Evolutionary conservation across 306 rosid genomes (phyloP), one percentile per base, ranked within the genome.

Genomic region (Vigna trinervia): DNA sequence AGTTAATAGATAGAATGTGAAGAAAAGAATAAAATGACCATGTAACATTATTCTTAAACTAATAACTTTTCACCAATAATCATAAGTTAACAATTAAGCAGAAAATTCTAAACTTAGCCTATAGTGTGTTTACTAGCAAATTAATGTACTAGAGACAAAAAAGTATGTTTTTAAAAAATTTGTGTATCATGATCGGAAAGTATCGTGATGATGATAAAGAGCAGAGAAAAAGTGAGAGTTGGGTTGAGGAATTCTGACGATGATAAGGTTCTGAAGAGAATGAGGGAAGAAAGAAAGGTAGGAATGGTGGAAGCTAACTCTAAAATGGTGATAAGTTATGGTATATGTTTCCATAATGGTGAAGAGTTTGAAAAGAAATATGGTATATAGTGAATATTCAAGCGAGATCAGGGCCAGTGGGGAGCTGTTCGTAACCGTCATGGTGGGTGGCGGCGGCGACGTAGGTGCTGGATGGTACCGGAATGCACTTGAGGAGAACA

Each of bases 381-480:
- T 26, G 28, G 28, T 26, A 26, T 39, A 39, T 39, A 50, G 14
- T 15, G 54, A 62, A 53, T 63, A 6, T 69, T 82, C 77, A 94
- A 46, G 88, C 98, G 45, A 75, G 61, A 13, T 90, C 96, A 13
- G 97, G 96, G 26, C 97, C 98, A 74, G 57, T 84, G 4, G 93
- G 93, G 12, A 94, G 93, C n/a, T 82, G 81, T 75, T 89, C 90
- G 34, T 89, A 86, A 32, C 92, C 90, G 73, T 88, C 87, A 45
- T 84, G 92, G 17, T 64, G 82, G 0, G 60, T 9, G 20, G 66
- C 12, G 5, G 39, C 10, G 41, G 66, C 12, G 5, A 45, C 10
- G 41, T 70, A 73, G 39, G 45, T 34, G 12, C 61, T 65, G 2
- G 32, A n/a, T 28, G 83, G 51, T 69, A 87, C 84, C 0, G 97